Percentiles rank a stretch among this genome's conserved stretches.
These are phyloP conservation scores for Hypoxylon subgilvum DNA, from an alignment of 495 filamentous ascomycete species.

Conservation along the genomic window DNA sequence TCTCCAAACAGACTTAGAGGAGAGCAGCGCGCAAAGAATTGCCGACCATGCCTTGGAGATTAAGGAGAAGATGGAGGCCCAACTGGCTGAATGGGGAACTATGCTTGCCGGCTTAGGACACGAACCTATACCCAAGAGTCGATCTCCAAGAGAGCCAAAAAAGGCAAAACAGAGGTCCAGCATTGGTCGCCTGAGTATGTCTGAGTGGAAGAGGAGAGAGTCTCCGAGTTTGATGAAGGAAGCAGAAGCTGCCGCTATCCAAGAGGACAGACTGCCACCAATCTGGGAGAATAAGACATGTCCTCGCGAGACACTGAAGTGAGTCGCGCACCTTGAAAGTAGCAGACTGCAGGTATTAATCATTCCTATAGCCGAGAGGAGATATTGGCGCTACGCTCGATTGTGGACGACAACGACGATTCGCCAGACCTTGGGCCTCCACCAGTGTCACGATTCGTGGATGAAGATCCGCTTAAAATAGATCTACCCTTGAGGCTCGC, in stretches of 20 bases:
- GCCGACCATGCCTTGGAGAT: conserved; percentile 70
- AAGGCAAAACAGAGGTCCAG: conserved; percentile 42
- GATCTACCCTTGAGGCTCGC: conserved; percentile 44
- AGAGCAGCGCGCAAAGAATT: conserved; percentile 51
- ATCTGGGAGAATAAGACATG: conserved; percentile 84
- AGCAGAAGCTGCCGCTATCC: conserved; percentile 57
- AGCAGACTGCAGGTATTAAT: conserved; percentile 31
- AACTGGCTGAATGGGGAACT: conserved; percentile 68
- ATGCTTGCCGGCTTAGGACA: conserved; percentile 68
- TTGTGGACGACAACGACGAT: conserved; percentile 56
- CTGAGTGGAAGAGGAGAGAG: conserved; percentile 54
- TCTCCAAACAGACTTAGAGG: conserved; percentile 69
- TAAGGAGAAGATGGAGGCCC: conserved; percentile 71
- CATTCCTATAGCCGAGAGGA: conserved; percentile 47
- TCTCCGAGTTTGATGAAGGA: conserved; percentile 53
- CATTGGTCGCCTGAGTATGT: conserved; percentile 42
- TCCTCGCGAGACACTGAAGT: conserved; percentile 77
- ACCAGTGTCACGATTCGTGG: conserved; percentile 66
- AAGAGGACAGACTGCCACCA: conserved; percentile 74
- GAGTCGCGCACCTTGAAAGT: conserved; percentile 37
- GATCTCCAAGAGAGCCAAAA: conserved; percentile 42
- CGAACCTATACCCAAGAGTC: conserved; percentile 51
- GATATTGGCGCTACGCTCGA: conserved; percentile 55
- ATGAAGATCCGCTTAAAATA: conserved; percentile 66
- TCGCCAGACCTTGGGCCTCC: conserved; percentile 73